Percentiles rank a stretch among this genome's conserved stretches.
phyloP scores from a whole-genome alignment of 1,139 yeast genomes.

The Geotrichum fermentans region DNA sequence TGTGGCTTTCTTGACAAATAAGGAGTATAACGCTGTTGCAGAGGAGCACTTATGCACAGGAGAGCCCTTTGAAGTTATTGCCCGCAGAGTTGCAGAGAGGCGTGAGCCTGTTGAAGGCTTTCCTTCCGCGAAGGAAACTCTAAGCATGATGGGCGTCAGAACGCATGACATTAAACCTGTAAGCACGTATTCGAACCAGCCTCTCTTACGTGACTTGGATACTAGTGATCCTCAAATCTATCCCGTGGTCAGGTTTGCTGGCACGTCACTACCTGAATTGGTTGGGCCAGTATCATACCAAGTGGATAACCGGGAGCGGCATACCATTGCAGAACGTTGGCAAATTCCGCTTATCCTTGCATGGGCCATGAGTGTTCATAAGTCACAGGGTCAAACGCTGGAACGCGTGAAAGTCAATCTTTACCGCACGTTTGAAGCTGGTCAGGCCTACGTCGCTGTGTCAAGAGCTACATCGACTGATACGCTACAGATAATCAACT shows the following conservation, averaged over 20 bases:
- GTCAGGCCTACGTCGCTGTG: constrained; percentile 86
- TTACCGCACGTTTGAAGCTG: constrained; percentile 67
- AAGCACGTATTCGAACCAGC: background rate
- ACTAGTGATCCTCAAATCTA: background rate
- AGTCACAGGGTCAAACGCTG: constrained; percentile 88
- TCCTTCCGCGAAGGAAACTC: constrained; percentile 3
- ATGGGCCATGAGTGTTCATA: constrained; percentile 89
- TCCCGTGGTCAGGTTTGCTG: constrained; percentile 16
- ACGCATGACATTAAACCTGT: constrained; percentile 2
- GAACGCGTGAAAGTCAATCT: constrained; percentile 73
- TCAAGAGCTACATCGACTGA: constrained; percentile 81
- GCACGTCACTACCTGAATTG: background rate
- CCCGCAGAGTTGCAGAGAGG: constrained; percentile 1
- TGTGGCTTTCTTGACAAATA: constrained; percentile 37
- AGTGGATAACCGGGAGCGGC: constrained; percentile 20
- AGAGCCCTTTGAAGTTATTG: constrained; percentile 1
- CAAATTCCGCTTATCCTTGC: constrained; percentile 75
- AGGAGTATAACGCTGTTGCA: constrained; percentile 3
- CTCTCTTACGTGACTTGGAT: background rate
- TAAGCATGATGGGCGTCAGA: constrained; percentile 1
- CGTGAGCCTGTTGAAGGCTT: background rate
- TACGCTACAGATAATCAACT: constrained; percentile 67
- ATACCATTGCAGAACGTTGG: constrained; percentile 38
- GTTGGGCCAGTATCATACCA: constrained; percentile 6
- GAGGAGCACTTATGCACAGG: background rate